Evolutionary conservation across 306 rosid species (phyloP), one percentile per base, ranked within the genome.

Genomic region (Pyrus bretschneideri): DNA sequence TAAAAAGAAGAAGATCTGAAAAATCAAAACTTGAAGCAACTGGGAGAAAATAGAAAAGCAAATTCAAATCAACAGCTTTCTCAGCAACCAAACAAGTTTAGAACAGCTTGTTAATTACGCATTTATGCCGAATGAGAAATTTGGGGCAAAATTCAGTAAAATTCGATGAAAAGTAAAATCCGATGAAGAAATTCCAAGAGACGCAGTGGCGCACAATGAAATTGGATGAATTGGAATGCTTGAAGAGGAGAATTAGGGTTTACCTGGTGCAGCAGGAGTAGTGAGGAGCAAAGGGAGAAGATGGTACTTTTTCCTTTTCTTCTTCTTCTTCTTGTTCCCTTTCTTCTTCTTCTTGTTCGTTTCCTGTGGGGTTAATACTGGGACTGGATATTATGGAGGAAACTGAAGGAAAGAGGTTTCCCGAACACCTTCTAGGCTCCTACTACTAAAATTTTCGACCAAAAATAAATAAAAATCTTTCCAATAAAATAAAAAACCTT

Each of bases 161-260:
- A 49, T 23, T 51, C 23, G 27, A 71, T 19, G 19, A 33, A 8
- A 66, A 35, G 29, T 21, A 4, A 66, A 21, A 33, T 66, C 70
- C 44, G 60, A 80, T 3, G n/a, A 25, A 49, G 22, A 1, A 64
- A 63, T 30, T 40, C 23, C 69, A 73, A 40, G 35, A 45, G 4
- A 21, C 4, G 15, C 21, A 38, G 38, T 22, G 35, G 22, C 31
- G 22, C 58, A 1, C 22, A 45, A 45, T 69, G 33, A 69, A 69
- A 69, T 69, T 69, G 22, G 54, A 69, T 1, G 46, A 5, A 71
- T 60, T 61, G 19, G 23, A 40, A 45, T 14, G 49, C 40, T 46
- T 45, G 30, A 22, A 5, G 4, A 8, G 27, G 64, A 17, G 52
- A 70, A 64, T 79, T 82, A 76, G 75, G 80, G 81, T 79, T 82